These are phyloP conservation scores for Penicillium steckii DNA, from an alignment of 495 filamentous ascomycete genomes.

Conservation along the genomic window DNA sequence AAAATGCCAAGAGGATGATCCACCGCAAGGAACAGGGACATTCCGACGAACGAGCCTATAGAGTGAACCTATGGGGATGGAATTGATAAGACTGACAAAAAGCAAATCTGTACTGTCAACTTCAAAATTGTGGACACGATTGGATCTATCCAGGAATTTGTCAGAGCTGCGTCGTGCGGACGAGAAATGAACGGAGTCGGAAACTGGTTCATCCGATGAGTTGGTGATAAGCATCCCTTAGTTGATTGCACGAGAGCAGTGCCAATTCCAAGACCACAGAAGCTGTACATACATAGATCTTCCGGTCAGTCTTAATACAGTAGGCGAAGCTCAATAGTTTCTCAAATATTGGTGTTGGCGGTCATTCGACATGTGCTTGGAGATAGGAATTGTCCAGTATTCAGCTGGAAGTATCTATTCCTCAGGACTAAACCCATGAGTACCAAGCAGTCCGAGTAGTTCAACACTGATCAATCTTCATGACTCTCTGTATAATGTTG, in stretches of 20 bases:
- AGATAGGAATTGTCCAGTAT: too few relatives aligned
- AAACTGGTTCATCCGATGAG: not conserved
- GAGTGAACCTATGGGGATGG: not conserved
- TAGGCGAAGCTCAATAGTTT: too few relatives aligned
- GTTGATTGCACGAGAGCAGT: conserved; percentile 12
- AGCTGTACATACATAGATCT: too few relatives aligned
- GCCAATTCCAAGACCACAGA: too few relatives aligned
- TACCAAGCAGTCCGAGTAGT: too few relatives aligned
- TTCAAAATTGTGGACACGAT: not conserved
- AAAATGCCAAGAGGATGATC: conserved; percentile 11
- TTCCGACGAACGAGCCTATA: not conserved
- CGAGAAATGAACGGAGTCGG: not conserved
- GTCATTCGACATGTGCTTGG: too few relatives aligned
- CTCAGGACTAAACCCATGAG: too few relatives aligned
- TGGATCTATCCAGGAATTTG: conserved; percentile 4
- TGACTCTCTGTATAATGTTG: too few relatives aligned
- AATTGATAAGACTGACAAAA: conserved; percentile 6
- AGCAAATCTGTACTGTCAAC: conserved; percentile 2
- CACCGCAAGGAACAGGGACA: conserved; percentile 10
- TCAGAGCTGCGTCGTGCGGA: conserved; percentile 11
- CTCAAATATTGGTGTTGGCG: too few relatives aligned
- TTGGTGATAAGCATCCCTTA: conserved; percentile 13
- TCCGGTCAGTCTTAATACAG: too few relatives aligned
- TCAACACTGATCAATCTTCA: too few relatives aligned
- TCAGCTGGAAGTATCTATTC: too few relatives aligned